Evolutionary conservation across 257 asterid genomes (phyloP), one percentile per base, ranked within the genome.

Genomic region (Mentha longifolia): DNA sequence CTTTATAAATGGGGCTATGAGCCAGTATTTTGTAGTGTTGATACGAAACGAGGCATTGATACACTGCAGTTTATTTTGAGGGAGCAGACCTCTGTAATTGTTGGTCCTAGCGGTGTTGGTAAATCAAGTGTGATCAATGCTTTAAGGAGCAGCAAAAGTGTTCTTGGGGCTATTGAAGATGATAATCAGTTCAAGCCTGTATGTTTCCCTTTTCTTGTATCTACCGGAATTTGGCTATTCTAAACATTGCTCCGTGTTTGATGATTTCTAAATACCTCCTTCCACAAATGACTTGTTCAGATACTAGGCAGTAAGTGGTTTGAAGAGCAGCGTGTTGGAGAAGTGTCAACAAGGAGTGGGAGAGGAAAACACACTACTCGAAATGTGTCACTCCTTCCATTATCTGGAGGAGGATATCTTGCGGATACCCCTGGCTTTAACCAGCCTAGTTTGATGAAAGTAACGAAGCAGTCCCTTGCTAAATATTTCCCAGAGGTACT

Each of bases 81-180:
- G 76, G 96, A 87, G 80, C 89, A 84, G 79, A 89, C 95, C 14
- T 85, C 96, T 63, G 98, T 94, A 31, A 82, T 92, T 74, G 94
- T 88, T 41, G 98, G 99, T 74, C 99, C 98, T 6, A 94, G 99
- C 43, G 99, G 99, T 25, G 99, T 94, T 74, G 99, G 99, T 52
- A 94, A 91, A 83, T 94, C 99, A 42, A 94, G 99, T 68, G 79
- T 94, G 82, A 94, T 94, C 74, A 94, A 94, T 78, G 92, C 88
- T 65, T 75, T 94, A 71, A 88, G 99, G 82, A 82, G 80, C 80
- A 84, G 74, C 35, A 84, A 63, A 62, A 82, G 56, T 68, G 74
- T 28, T 76, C 61, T 72, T 65, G 87, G 82, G 37, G 64, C 73
- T 61, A 63, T 46, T 35, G 83, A 81, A 60, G 90, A 84, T 45